A percentile compares a stretch with the other conserved stretches of the same genome.
phyloP scores from a whole-genome alignment of 2,329 filamentous ascomycete species.

The Fusarium circinatum region DNA sequence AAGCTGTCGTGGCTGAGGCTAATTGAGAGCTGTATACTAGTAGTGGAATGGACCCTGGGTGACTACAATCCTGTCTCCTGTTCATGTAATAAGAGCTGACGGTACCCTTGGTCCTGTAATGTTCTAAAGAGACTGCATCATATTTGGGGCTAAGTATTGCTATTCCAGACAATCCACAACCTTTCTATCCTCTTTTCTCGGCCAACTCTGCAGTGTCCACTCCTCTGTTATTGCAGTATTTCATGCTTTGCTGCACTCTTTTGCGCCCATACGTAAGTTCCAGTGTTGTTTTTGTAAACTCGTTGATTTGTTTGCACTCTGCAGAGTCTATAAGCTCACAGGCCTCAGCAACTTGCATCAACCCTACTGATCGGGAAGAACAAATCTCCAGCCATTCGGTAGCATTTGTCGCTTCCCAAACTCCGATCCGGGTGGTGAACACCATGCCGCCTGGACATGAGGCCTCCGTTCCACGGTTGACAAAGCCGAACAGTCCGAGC shows the following conservation, averaged over 20 bases:
- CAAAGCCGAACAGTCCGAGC: not conserved
- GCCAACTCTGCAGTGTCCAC: not conserved
- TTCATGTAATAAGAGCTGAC: no score
- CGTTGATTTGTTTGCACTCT: not conserved
- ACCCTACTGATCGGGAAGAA: not conserved
- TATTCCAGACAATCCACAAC: not conserved
- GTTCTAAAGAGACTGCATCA: not conserved
- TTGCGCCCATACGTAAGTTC: not conserved
- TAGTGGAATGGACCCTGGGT: rapidly evolving
- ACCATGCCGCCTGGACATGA: not conserved
- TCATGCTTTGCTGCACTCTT: not conserved
- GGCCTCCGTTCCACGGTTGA: not conserved
- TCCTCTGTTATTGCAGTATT: not conserved
- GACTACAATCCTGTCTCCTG: not conserved
- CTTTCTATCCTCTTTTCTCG: not conserved
- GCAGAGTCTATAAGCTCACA: not conserved
- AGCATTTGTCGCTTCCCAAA: not conserved
- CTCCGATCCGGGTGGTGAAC: not conserved
- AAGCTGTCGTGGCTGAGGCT: conserved; percentile 22
- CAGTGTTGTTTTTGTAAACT: not conserved
- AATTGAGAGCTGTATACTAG: not conserved
- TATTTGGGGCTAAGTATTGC: not conserved
- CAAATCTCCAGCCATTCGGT: not conserved
- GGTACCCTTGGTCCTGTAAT: not conserved
- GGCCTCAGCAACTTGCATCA: not conserved